Evolutionary conservation across 2,329 filamentous ascomycete species (phyloP), one percentile per base, ranked within the genome.

Genomic region (Spiromastix sp.): DNA sequence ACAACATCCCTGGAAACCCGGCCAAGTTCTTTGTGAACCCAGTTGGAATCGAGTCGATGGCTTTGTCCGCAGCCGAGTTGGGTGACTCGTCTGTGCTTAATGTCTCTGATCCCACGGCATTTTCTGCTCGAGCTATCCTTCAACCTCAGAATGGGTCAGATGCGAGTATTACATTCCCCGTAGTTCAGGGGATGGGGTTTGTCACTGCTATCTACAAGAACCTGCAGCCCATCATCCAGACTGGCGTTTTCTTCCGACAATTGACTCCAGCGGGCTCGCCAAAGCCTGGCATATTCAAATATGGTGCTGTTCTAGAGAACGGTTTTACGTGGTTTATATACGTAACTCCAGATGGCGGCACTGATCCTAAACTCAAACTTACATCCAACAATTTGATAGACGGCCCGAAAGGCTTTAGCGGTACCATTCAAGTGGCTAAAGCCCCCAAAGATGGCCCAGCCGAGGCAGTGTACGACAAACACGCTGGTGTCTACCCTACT

Each of bases 171-270:
- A 79, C 74, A 0, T 85, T 93, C 44, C 86, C 87, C 0, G 54
- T 95, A 5, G 77, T 93, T 0, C 89, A 96, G 52, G 91, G 91
- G 8, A 91, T 93, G 77, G 80, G 76, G 0, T 93, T 86, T 48
- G 67, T 94, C 12, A 95, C 87, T 4, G 87, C 70, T 1, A 57
- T 81, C 12, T 96, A 87, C 58, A 69, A 68, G 36, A 75, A 77
- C 19, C 68, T 76, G 0, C 78, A 75, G 5, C 89, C 89, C 0
- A 52, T 79, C 3, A 69, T 96, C 28, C 77, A 87, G 47, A 81
- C 79, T 15, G 77, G 76, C 1, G 72, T 91, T 2, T 81, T 79
- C 41, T 93, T 89, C 64, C 69, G 70, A 38, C 76, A 70, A 12
- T 66, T 95, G 31, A 62, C 62, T 4, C 61, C 61, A 24, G 64